These are phyloP conservation scores for Scutellaria baicalensis DNA, from an alignment of 257 asterid species.

Conservation along the genomic window DNA sequence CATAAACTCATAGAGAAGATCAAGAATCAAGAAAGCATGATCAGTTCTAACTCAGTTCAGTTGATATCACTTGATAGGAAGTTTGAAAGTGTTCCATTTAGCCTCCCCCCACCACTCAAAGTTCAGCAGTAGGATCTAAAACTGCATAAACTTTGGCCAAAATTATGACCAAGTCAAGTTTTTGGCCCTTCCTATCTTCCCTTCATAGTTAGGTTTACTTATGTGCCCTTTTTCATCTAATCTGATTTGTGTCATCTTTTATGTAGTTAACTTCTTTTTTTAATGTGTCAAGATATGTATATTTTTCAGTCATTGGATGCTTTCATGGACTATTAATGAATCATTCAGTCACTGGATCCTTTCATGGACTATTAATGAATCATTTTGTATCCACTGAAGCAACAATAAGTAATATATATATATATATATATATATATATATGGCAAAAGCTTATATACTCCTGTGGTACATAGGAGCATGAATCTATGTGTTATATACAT, in stretches of 20 bases:
- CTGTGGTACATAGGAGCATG: no score
- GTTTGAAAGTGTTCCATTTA: conserved; percentile 24
- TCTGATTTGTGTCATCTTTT: neutral
- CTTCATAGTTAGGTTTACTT: neutral
- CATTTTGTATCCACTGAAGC: no score
- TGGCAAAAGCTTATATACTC: no score
- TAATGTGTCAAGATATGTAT: no score
- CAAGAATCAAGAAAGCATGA: conserved; percentile 10
- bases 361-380: no score
- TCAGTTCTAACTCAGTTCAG: neutral
- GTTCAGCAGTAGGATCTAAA: conserved; percentile 31
- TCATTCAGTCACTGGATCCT: no score
- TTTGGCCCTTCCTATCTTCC: neutral
- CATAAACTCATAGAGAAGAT: conserved; percentile 35
- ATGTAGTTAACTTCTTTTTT: no score
- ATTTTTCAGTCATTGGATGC: no score
- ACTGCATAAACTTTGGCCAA: neutral
- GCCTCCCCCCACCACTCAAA: conserved; percentile 31
- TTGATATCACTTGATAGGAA: conserved; percentile 34
- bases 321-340: no score
- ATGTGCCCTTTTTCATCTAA: neutral
- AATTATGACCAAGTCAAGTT: neutral
- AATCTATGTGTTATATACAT: no score
- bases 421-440: no score
- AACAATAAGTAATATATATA: no score